phyloP scores from a whole-genome alignment of 345 rosid species.

The Toxicodendron radicans region DNA sequence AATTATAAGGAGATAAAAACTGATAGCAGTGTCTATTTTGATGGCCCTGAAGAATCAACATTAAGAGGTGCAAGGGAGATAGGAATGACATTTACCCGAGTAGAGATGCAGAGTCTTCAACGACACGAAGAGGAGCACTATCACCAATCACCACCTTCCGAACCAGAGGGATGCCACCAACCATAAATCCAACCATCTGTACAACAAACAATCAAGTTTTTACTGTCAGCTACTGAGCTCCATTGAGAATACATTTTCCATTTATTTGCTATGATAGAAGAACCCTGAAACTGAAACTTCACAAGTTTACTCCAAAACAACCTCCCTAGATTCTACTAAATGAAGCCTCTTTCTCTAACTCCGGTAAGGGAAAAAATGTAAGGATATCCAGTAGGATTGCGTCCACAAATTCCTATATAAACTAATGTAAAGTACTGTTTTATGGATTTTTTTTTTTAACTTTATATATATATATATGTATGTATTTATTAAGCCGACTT shows the following conservation, averaged over 20 bases:
- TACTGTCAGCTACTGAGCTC: neutral
- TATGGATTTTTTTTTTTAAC: too few species aligned
- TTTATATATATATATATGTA: too few species aligned
- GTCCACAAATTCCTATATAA: too few species aligned
- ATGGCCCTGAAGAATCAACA: neutral
- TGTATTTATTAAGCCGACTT: too few species aligned
- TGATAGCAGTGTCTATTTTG: neutral
- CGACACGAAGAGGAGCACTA: conserved; percentile 34
- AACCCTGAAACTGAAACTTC: too few species aligned
- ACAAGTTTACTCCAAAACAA: neutral
- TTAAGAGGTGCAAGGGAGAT: neutral
- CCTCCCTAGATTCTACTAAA: too few species aligned
- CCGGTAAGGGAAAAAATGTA: too few species aligned
- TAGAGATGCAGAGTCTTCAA: conserved; percentile 26
- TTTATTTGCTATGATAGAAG: too few species aligned
- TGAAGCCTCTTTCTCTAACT: too few species aligned
- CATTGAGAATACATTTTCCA: neutral
- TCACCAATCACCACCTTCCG: conserved; percentile 31
- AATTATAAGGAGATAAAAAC: neutral
- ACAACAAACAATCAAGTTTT: neutral
- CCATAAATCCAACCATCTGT: conserved; percentile 28
- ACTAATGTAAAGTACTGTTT: too few species aligned
- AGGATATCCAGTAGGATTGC: too few species aligned
- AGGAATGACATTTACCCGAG: conserved; percentile 25
- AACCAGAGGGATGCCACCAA: conserved; percentile 23